phyloP scores from a whole-genome alignment of 441 rosid species.

The Jatropha multifida region DNA sequence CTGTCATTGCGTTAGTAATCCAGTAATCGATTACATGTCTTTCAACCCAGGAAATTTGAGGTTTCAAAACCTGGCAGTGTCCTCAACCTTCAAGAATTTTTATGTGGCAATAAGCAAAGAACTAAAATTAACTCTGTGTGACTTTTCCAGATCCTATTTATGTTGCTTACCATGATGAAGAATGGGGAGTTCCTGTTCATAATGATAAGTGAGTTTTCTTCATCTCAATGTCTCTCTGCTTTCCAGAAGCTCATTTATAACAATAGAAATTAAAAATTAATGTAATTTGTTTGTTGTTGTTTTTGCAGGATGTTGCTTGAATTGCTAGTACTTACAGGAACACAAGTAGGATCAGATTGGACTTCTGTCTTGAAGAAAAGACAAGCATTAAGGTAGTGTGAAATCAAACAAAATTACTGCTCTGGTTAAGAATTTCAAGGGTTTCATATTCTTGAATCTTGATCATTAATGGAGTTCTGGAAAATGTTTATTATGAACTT shows the following conservation, averaged over 20 bases:
- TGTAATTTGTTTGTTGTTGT: not conserved
- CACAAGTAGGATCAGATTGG: conserved; percentile 84
- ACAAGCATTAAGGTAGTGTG: conserved; percentile 43
- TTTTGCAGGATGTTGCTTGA: conserved; percentile 59
- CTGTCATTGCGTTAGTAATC: no score
- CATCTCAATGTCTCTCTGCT: not conserved
- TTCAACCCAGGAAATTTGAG: no score
- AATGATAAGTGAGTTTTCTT: conserved; percentile 47
- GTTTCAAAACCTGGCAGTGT: no score
- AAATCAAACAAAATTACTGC: not conserved
- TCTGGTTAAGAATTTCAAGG: not conserved
- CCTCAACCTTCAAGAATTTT: no score
- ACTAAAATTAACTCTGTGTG: not conserved
- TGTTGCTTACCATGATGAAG: conserved; percentile 67
- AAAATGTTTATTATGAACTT: not conserved
- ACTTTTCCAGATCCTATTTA: conserved; percentile 55
- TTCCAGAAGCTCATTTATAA: not conserved
- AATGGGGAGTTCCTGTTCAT: conserved; percentile 79
- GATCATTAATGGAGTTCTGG: not conserved
- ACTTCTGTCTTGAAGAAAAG: conserved; percentile 65
- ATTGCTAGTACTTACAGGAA: conserved; percentile 61
- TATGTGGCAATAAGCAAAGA: no score
- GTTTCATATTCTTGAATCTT: not conserved
- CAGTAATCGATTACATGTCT: no score
- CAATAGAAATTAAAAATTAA: not conserved